phyloP scores from a whole-genome alignment of 2,329 filamentous ascomycete species.

The Tolypocladium tropicale region DNA sequence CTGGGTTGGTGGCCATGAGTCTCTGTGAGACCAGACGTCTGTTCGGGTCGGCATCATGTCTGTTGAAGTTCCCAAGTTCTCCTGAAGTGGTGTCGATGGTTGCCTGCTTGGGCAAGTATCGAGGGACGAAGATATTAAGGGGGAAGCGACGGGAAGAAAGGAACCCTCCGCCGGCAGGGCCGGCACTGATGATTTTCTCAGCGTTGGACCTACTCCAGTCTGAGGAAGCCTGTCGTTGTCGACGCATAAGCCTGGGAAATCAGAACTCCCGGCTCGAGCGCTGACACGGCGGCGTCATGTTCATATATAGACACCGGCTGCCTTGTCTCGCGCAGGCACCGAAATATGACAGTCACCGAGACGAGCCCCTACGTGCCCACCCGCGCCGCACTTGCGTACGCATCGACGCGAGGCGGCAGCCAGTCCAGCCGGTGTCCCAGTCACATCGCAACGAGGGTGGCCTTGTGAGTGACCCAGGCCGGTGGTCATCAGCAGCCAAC shows the following conservation, averaged over 20 bases:
- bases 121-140: background rate
- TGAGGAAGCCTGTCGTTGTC: slow-evolving; percentile 1
- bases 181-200: slow-evolving; percentile 2
- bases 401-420: slow-evolving; percentile 1
- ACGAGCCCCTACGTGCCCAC: background rate
- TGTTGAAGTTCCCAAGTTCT: background rate
- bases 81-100: background rate
- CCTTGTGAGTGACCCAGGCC: slow-evolving; percentile 12
- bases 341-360: background rate
- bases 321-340: background rate
- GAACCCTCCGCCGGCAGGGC: slow-evolving; percentile 1
- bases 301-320: background rate
- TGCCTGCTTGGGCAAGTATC: background rate
- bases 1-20: slow-evolving; percentile 44
- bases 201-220: background rate
- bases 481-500: slow-evolving; percentile 13
- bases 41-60: slow-evolving; percentile 24
- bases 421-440: background rate
- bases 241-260: background rate
- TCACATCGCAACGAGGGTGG: slow-evolving; percentile 7
- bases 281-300: background rate
- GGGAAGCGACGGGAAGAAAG: background rate
- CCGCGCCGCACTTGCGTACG: background rate
- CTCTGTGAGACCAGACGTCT: slow-evolving; percentile 24
- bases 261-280: background rate